Evolutionary conservation across 2,329 filamentous ascomycete genomes (phyloP), one percentile per base, ranked within the genome.

Genomic region (Botrytis fragariae): DNA sequence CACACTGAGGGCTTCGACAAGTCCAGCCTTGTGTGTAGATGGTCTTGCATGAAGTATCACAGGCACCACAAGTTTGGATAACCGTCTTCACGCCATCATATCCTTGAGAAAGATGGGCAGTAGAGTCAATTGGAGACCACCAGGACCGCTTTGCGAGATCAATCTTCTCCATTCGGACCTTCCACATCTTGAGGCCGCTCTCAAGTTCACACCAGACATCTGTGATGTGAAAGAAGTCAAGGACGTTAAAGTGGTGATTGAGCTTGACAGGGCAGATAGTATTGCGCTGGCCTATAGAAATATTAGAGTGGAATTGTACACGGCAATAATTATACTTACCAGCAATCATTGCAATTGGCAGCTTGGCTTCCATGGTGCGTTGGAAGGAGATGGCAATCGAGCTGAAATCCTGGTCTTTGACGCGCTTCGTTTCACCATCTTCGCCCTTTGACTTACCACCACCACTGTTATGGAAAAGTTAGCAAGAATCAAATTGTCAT

Each of bases 171-270:
- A 93, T 86, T 0, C 91, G 87, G 39, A 91, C 85, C 75, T 88
- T 89, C 77, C 87, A 86, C 0, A 81, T 76, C 1, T 77, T 79
- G 9, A 81, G 75, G 0, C 73, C 51, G 0, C 82, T 75, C 7
- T 83, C 83, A 74, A 84, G 86, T 77, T 95, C 92, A 18, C 82
- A 84, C 92, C 92, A 95, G 0, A 93, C 84, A 67, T 91, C 84
- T 0, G 90, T 92, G 20, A 92, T 83, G 67, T 90, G 88, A 79
- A 93, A 94, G 80, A 86, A 90, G n/a, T 85, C 91, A 60, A 94
- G 83, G 0, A 93, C 88, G 72, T 87, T 89, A 77, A 90, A 94
- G 0, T 85, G 82, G 73, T 90, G 84, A 0, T 87, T 86, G 12
- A 90, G 82, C 39, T 84, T 82, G 1, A 84, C 85, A 0, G 84